Conservation (phyloP, 805 yeast genomes). For the Ogataea trehaloabstinens region DNA sequence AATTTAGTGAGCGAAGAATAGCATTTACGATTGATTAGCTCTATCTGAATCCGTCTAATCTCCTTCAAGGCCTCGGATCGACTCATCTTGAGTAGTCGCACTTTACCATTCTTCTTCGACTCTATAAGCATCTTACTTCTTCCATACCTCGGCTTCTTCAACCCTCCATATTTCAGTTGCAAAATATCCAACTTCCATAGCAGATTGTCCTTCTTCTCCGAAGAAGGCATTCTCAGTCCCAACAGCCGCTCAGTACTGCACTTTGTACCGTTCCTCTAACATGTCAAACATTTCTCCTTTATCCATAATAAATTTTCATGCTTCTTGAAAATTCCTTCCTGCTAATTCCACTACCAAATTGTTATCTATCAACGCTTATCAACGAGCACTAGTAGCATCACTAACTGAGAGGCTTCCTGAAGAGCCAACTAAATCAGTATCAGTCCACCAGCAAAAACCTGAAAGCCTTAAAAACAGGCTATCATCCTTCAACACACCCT, state of each 20-base stretch:
- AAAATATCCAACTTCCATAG: slow-evolving; percentile 57
- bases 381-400: no score
- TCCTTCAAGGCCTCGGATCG: slow-evolving; percentile 42
- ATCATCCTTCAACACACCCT: no score
- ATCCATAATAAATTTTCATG: no score
- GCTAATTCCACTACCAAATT: no score
- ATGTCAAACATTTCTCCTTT: no score
- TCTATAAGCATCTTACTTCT: slow-evolving; percentile 45
- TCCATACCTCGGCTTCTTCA: slow-evolving; percentile 47
- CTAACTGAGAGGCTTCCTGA: no score
- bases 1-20: slow-evolving; percentile 44
- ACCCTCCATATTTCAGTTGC: slow-evolving; percentile 45
- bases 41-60: slow-evolving; percentile 44
- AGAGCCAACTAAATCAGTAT: no score
- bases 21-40: slow-evolving; percentile 47
- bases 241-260: neutral
- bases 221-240: neutral
- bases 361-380: neutral
- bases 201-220: slow-evolving; percentile 36
- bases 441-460: no score
- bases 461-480: no score
- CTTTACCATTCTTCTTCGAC: slow-evolving; percentile 40
- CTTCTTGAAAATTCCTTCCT: no score
- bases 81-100: slow-evolving; percentile 34
- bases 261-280: neutral